Conservation (phyloP, 1,284 basidiomycete species). For the Boletellus deceptivus region DNA sequence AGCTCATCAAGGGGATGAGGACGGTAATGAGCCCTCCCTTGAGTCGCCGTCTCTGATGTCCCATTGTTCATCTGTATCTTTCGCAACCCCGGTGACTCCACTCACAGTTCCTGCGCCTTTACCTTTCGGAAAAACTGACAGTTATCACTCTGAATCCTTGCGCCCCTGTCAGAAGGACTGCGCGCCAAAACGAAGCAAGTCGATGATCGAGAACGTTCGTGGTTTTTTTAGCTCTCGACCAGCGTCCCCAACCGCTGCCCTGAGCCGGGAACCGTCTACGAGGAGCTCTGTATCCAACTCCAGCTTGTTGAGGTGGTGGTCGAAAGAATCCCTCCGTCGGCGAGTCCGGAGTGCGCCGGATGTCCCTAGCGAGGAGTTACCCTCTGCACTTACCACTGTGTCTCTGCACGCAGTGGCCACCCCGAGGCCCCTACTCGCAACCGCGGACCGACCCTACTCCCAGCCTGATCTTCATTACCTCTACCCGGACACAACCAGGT, state of each 20-base stretch:
- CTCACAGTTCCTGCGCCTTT: conserved; percentile 24
- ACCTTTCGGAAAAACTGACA: conserved; percentile 22
- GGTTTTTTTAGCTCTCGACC: conserved; percentile 40
- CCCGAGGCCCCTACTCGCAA: conserved; percentile 11
- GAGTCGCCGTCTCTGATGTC: conserved; percentile 49
- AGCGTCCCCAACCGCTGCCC: conserved; percentile 32
- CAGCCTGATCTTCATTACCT: conserved; percentile 32
- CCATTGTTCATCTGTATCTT: conserved; percentile 45
- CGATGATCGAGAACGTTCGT: conserved; percentile 49
- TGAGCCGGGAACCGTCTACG: conserved; percentile 27
- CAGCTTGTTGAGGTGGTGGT: conserved; percentile 45
- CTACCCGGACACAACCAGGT: conserved; percentile 16
- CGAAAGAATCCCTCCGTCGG: conserved; percentile 45
- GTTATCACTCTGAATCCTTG: conserved; percentile 31
- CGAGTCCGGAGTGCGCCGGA: conserved; percentile 51
- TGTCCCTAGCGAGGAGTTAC: conserved; percentile 31
- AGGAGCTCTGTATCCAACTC: conserved; percentile 33
- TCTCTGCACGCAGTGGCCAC: conserved; percentile 21
- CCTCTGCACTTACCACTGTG: conserved; percentile 25
- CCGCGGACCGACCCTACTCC: conserved; percentile 28
- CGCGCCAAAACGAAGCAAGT: conserved; percentile 45
- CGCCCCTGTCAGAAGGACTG: conserved; percentile 23
- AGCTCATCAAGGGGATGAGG: conserved; percentile 26
- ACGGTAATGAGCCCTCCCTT: conserved; percentile 16
- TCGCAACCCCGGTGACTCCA: conserved; percentile 41